These are phyloP conservation scores for Oryza glumipatula DNA, from an alignment of 176 grass and related monocot species.

Conservation along the genomic window DNA sequence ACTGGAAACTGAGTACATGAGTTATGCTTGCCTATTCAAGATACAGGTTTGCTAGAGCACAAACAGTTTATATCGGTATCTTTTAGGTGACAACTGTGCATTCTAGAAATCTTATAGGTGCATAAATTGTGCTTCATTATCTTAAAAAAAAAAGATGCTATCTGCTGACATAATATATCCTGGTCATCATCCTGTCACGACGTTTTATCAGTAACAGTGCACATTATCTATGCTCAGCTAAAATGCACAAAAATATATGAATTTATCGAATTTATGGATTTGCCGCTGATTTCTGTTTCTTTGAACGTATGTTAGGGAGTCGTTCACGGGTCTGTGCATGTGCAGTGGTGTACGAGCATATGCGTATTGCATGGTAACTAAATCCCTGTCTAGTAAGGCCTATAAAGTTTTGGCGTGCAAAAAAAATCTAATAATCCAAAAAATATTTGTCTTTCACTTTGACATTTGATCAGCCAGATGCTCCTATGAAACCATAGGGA, in stretches of 20 bases:
- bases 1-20: too few relatives aligned
- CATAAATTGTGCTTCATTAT: neutral
- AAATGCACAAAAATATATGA: neutral
- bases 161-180: neutral
- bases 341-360: too few relatives aligned
- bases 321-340: too few relatives aligned
- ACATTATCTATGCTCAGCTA: neutral
- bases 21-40: too few relatives aligned
- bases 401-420: too few relatives aligned
- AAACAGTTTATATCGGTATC: neutral
- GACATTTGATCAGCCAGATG: neutral
- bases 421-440: too few relatives aligned
- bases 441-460: neutral
- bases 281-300: too few relatives aligned
- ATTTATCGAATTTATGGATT: too few relatives aligned
- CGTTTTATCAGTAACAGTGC: slow-evolving; percentile 1
- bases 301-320: too few relatives aligned
- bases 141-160: neutral
- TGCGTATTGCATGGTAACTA: too few relatives aligned
- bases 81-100: neutral
- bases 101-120: neutral
- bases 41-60: too few relatives aligned
- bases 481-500: neutral
- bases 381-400: too few relatives aligned
- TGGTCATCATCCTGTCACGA: neutral